A percentile compares a stretch with the other conserved stretches of the same genome.
Conservation (phyloP, 495 filamentous ascomycete genomes). For the Penicillium flavigenum region DNA sequence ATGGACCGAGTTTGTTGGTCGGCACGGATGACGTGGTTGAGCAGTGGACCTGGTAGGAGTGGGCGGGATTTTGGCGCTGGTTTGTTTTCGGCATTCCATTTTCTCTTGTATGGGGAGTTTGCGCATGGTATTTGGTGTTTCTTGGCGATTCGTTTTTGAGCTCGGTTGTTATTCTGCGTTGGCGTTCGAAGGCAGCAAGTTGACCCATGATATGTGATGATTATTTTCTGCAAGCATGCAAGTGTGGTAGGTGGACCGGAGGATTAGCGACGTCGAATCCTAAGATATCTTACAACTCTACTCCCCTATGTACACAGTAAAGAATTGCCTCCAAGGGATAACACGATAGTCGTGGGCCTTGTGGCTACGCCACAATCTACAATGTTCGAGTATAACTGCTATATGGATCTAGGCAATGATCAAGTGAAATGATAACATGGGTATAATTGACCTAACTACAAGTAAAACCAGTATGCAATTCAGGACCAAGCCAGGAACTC, state of each 20-base stretch:
- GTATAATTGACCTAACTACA: constrained; percentile 20
- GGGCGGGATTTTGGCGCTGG: not conserved
- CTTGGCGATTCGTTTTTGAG: not conserved
- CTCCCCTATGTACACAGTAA: not conserved
- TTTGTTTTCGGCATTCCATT: not conserved
- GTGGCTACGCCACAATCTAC: not conserved
- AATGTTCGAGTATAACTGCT: not conserved
- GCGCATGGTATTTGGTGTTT: not conserved
- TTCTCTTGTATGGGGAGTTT: not conserved
- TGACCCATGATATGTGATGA: not conserved
- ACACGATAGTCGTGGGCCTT: not conserved
- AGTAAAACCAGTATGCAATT: constrained; percentile 11
- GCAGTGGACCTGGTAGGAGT: constrained; percentile 42
- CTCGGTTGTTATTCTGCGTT: not conserved
- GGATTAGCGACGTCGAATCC: not conserved
- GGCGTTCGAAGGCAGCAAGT: not conserved
- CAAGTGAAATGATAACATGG: constrained; percentile 11
- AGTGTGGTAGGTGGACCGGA: not conserved
- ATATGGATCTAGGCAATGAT: not conserved
- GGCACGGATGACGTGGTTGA: constrained; percentile 35
- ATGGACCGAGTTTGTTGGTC: constrained; percentile 40
- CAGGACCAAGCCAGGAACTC: constrained; percentile 11
- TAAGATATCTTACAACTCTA: too few relatives aligned
- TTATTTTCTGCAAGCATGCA: not conserved
- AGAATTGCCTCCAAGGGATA: not conserved